Conservation (phyloP, 164 flowering plant genomes). For the Cinnamomum micranthum region DNA sequence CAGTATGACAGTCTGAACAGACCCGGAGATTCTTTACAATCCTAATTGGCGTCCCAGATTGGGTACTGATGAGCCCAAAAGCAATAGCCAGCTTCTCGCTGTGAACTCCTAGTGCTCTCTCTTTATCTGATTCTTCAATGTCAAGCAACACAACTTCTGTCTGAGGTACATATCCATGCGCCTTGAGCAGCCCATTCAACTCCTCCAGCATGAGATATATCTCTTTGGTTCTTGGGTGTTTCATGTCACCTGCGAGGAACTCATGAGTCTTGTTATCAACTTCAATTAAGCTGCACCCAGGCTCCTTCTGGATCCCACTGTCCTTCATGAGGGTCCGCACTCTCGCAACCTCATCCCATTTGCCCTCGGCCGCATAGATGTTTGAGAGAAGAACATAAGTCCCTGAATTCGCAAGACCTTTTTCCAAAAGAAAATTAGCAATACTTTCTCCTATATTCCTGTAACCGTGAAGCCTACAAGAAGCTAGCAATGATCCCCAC, state of each 20-base stretch:
- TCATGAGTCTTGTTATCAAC: constrained; percentile 55
- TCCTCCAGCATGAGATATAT: constrained; percentile 60
- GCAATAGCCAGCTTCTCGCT: constrained; percentile 81
- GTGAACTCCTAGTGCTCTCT: constrained; percentile 54
- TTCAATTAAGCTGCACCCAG: constrained; percentile 78
- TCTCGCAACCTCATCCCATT: constrained; percentile 65
- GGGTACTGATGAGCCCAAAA: constrained; percentile 67
- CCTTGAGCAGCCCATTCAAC: constrained; percentile 44
- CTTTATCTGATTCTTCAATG: constrained; percentile 45
- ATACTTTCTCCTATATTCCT: constrained; percentile 51
- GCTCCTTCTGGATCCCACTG: constrained; percentile 56
- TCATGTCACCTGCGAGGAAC: constrained; percentile 70
- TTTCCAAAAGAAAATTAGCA: constrained; percentile 39
- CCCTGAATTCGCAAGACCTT: constrained; percentile 54
- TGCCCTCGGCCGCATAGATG: constrained; percentile 56
- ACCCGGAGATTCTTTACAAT: constrained; percentile 77
- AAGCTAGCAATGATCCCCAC: constrained; percentile 69
- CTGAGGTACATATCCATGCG: constrained; percentile 47
- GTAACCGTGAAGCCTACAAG: constrained; percentile 59
- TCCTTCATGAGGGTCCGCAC: constrained; percentile 68
- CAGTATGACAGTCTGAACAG: constrained; percentile 65
- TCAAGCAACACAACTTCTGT: constrained; percentile 60
- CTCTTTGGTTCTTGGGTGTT: constrained; percentile 56
- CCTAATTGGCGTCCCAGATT: constrained; percentile 53
- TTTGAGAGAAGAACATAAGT: constrained; percentile 76